Conservation (phyloP, 2,329 filamentous ascomycete genomes). For the Graphilbum sp. region DNA sequence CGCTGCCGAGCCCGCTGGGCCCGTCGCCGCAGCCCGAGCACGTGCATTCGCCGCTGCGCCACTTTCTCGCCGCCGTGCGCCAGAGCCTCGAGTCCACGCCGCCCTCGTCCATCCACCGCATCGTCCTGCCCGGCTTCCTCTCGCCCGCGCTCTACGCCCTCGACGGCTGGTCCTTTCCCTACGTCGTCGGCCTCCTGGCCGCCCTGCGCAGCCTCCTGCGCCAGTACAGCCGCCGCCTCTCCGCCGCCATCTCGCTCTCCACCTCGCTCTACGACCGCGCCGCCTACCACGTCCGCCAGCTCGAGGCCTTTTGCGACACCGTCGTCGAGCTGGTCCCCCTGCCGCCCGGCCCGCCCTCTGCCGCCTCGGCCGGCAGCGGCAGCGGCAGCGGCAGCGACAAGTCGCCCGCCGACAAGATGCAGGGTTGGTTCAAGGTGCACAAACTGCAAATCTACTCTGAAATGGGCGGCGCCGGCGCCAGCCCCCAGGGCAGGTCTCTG, state of each 20-base stretch:
- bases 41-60: conserved; percentile 37
- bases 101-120: conserved; percentile 52
- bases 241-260: conserved; percentile 61
- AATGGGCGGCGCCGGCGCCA: conserved; percentile 67
- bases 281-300: conserved; percentile 66
- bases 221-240: conserved; percentile 45
- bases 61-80: conserved; percentile 44
- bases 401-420: conserved; percentile 50
- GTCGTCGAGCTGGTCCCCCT: conserved; percentile 58
- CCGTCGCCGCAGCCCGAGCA: conserved; percentile 6
- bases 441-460: conserved; percentile 75
- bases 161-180: conserved; percentile 48
- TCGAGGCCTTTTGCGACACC: conserved; percentile 70
- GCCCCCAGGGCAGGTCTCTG: conserved; percentile 46
- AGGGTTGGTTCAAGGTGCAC: conserved; percentile 74
- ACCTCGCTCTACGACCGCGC: conserved; percentile 62
- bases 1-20: conserved; percentile 27
- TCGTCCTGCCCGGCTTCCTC: conserved; percentile 72
- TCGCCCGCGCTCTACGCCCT: conserved; percentile 74
- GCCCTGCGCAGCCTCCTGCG: conserved; percentile 59
- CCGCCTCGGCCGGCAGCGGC: conserved; percentile 26
- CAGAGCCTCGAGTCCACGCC: conserved; percentile 39
- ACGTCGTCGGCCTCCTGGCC: conserved; percentile 70
- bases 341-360: conserved; percentile 25
- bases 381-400: conserved; percentile 13